phyloP scores from a whole-genome alignment of 176 grass and related monocot species.

The barley (Hordeum vulgare) region DNA sequence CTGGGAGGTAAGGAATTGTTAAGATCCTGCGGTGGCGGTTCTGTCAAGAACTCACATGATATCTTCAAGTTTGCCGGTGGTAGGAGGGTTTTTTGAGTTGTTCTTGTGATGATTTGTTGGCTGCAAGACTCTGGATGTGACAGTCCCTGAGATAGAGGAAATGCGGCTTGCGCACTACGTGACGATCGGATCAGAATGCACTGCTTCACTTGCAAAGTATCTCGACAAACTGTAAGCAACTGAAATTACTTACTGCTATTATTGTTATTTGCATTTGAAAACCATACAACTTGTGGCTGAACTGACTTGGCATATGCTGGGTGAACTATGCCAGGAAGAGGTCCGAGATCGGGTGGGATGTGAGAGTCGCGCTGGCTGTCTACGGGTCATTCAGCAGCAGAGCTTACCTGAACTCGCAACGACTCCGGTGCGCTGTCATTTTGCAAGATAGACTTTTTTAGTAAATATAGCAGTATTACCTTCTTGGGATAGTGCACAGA shows the following conservation, averaged over 20 bases:
- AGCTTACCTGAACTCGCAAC: conserved; percentile 88
- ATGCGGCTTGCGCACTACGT: conserved; percentile 94
- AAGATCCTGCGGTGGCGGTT: neutral
- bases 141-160: conserved; percentile 89
- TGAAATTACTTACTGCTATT: neutral
- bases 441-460: neutral
- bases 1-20: conserved; percentile 61
- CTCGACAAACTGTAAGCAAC: conserved; percentile 65
- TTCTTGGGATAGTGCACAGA: neutral
- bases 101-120: neutral
- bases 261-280: neutral
- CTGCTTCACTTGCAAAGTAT: conserved; percentile 71
- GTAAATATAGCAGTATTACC: neutral
- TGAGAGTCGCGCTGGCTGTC: conserved; percentile 56
- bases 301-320: neutral
- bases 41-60: neutral
- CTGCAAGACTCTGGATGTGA: conserved; percentile 65
- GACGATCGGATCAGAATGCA: conserved; percentile 88
- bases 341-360: conserved; percentile 86
- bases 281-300: neutral
- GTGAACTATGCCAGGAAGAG: conserved; percentile 31
- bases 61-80: neutral
- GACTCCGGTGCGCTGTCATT: conserved; percentile 41
- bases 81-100: neutral
- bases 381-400: conserved; percentile 88